Conservation (phyloP, 805 yeast genomes). For the Candida maesae region DNA sequence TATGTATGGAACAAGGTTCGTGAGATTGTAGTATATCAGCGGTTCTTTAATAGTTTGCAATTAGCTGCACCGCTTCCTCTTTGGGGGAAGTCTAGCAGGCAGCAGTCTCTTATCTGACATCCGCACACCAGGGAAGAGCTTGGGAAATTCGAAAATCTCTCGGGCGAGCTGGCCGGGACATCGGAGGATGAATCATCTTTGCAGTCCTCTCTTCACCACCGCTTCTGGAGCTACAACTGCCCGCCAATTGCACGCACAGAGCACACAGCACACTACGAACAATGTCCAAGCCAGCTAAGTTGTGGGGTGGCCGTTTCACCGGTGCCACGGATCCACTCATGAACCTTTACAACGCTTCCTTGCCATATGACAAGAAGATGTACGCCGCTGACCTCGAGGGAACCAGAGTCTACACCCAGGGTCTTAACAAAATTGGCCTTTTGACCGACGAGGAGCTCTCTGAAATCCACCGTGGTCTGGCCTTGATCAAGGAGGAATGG, state of each 20-base stretch:
- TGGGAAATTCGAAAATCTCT: background rate
- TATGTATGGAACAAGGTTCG: too few species aligned
- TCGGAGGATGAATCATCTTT: constrained; percentile 1
- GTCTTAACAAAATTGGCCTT: constrained; percentile 74
- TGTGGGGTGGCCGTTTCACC: constrained; percentile 99
- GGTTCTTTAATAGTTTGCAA: background rate
- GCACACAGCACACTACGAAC: background rate
- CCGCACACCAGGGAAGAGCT: background rate
- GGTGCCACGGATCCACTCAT: constrained; percentile 96
- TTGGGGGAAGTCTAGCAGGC: background rate
- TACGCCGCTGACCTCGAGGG: constrained; percentile 92
- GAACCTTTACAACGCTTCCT: constrained; percentile 95
- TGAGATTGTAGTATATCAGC: too few species aligned
- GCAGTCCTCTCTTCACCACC: background rate
- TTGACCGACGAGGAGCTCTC: constrained; percentile 66
- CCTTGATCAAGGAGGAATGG: constrained; percentile 78
- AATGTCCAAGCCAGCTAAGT: constrained; percentile 42
- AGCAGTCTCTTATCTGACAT: too few species aligned
- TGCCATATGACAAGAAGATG: constrained; percentile 95
- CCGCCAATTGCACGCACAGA: background rate
- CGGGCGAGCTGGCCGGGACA: background rate
- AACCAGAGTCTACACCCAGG: constrained; percentile 88
- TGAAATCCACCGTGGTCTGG: constrained; percentile 83
- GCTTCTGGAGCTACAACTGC: background rate
- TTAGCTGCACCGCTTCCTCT: background rate